Percentiles rank a stretch among this genome's conserved stretches.
Evolutionary conservation across 1,284 basidiomycete genomes (phyloP).

Genomic region (Lentinus polychrous): DNA sequence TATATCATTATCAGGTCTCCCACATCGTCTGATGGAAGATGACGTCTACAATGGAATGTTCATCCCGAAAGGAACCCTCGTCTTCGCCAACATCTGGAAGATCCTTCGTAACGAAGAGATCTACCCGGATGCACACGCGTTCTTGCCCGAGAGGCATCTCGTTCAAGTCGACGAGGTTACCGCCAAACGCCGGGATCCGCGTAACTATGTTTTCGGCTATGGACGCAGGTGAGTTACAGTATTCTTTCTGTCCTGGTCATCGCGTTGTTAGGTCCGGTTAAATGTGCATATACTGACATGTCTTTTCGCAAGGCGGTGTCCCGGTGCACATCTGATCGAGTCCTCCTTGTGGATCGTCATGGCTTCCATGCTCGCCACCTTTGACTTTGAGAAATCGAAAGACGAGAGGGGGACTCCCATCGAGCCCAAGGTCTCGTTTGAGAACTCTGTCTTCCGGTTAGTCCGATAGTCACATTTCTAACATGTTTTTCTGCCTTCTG

Average conservation of each 20-base stretch:
- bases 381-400: conserved; percentile 29
- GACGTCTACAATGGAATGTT: conserved; percentile 28
- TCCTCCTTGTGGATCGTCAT: conserved; percentile 36
- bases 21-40: conserved; percentile 29
- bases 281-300: not conserved
- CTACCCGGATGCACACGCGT: conserved; percentile 38
- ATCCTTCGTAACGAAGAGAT: conserved; percentile 41
- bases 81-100: conserved; percentile 34
- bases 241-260: not conserved
- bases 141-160: conserved; percentile 45
- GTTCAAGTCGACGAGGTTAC: conserved; percentile 26
- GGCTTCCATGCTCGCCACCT: conserved; percentile 32
- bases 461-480: conserved; percentile 2
- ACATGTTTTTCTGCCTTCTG: not conserved
- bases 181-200: conserved; percentile 34
- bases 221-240: conserved; percentile 47
- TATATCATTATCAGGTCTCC: conserved; percentile 19
- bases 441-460: conserved; percentile 33
- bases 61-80: conserved; percentile 27
- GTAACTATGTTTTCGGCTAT: conserved; percentile 47
- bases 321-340: conserved; percentile 35
- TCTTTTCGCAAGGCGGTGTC: conserved; percentile 31
- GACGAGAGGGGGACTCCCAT: conserved; percentile 31
- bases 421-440: conserved; percentile 30
- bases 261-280: not conserved